A percentile compares a stretch with the other conserved stretches of the same genome.
Evolutionary conservation across 768 basidiomycete species (phyloP).

Genomic region (Tephrocybe sp.): DNA sequence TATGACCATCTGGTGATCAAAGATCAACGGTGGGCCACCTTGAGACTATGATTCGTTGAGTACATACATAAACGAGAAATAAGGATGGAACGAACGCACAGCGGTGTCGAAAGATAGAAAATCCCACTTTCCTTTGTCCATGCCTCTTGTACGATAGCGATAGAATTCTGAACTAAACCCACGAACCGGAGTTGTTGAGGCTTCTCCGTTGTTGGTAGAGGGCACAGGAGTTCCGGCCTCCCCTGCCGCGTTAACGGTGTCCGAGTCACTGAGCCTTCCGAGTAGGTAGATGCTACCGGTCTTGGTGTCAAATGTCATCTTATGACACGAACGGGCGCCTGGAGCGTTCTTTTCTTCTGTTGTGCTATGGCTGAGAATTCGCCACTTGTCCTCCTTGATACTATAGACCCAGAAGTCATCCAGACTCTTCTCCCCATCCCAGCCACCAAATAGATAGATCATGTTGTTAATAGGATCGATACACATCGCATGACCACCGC

Average conservation of each 20-base stretch:
- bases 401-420: conserved; percentile 81
- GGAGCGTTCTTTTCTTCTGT: conserved; percentile 62
- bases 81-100: conserved; percentile 40
- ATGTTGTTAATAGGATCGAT: conserved; percentile 59
- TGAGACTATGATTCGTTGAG: conserved; percentile 38
- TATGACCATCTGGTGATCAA: conserved; percentile 81
- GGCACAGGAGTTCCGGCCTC: conserved; percentile 16
- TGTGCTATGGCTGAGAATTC: conserved; percentile 53
- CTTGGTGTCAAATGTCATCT: conserved; percentile 76
- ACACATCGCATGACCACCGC: conserved; percentile 83
- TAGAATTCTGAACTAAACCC: conserved; percentile 69
- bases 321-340: conserved; percentile 71
- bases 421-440: conserved; percentile 68
- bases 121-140: conserved; percentile 69
- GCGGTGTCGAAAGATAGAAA: conserved; percentile 63
- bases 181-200: conserved; percentile 17
- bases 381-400: conserved; percentile 60
- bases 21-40: conserved; percentile 70
- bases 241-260: conserved; percentile 31
- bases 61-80: not conserved
- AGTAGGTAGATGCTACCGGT: conserved; percentile 70
- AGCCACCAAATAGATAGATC: conserved; percentile 79
- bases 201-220: conserved; percentile 10
- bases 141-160: conserved; percentile 65
- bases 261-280: conserved; percentile 63